Evolutionary conservation across 2,329 filamentous ascomycete species (phyloP).

Genomic region (Fusarium pseudonygamai): DNA sequence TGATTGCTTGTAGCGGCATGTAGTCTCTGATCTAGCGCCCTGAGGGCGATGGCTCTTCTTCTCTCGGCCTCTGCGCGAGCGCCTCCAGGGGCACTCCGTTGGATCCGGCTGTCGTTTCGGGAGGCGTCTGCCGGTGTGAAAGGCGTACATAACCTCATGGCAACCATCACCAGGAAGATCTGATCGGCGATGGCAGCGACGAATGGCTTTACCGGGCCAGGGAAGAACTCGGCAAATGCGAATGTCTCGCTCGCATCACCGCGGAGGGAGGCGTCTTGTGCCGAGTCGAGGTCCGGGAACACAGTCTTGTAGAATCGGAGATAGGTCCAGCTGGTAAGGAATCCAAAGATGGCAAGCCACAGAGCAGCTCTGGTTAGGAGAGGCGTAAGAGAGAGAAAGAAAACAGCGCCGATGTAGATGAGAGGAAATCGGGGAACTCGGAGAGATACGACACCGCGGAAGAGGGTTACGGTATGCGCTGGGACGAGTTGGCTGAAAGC

Average conservation of each 20-base stretch:
- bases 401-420: slow-evolving; percentile 78
- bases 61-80: slow-evolving; percentile 93
- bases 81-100: slow-evolving; percentile 68
- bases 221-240: slow-evolving; percentile 95
- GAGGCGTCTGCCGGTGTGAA: slow-evolving; percentile 85
- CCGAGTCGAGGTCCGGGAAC: slow-evolving; percentile 73
- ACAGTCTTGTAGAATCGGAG: slow-evolving; percentile 91
- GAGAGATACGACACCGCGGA: slow-evolving; percentile 87
- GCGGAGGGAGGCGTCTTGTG: slow-evolving; percentile 71
- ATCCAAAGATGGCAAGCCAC: slow-evolving; percentile 81
- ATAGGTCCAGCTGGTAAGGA: slow-evolving; percentile 93
- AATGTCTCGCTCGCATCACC: slow-evolving; percentile 98
- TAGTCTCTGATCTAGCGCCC: slow-evolving; percentile 89
- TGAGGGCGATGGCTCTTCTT: slow-evolving; percentile 86
- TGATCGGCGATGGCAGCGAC: slow-evolving; percentile 73
- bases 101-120: slow-evolving; percentile 68
- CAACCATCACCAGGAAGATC: slow-evolving; percentile 78
- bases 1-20: slow-evolving; percentile 78
- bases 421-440: slow-evolving; percentile 79
- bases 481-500: slow-evolving; percentile 98
- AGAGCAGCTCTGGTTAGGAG: slow-evolving; percentile 76
- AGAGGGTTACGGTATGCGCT: slow-evolving; percentile 94
- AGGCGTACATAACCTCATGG: slow-evolving; percentile 81
- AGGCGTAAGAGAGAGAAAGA: slow-evolving; percentile 68
- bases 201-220: slow-evolving; percentile 80